Percentiles rank a stretch among this genome's conserved stretches.
Conservation (phyloP, 129 eudicot genomes). For the Oenanthe sinensis region DNA sequence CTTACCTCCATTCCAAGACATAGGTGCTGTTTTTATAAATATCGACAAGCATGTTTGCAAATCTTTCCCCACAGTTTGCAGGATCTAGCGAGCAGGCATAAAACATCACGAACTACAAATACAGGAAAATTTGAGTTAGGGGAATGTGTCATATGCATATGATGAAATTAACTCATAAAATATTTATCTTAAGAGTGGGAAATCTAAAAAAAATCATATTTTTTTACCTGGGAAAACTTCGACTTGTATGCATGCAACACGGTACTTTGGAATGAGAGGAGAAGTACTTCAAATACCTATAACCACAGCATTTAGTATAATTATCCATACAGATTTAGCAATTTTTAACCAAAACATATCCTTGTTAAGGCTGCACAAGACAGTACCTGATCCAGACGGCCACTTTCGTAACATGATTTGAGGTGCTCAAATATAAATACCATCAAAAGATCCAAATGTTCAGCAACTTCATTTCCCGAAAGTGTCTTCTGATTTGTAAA, state of each 20-base stretch:
- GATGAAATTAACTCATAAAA: not conserved
- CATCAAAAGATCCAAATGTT: conserved; percentile 70
- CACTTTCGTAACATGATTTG: conserved; percentile 35
- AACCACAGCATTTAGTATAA: conserved; percentile 4
- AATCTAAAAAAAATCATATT: not conserved
- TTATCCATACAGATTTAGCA: not conserved
- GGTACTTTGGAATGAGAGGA: conserved; percentile 77
- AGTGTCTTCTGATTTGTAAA: conserved; percentile 41
- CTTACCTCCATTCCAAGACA: conserved; percentile 63
- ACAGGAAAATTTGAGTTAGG: not conserved
- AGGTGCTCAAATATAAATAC: conserved; percentile 71
- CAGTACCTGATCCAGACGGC: conserved; percentile 59
- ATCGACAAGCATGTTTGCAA: conserved; percentile 50
- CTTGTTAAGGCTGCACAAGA: not conserved
- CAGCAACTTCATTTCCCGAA: conserved; percentile 51
- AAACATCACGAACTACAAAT: conserved; percentile 83
- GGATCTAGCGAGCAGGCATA: conserved; percentile 95
- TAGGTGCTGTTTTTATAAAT: conserved; percentile 32
- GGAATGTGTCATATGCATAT: not conserved
- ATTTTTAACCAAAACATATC: not conserved
- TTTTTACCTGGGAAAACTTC: conserved; percentile 75
- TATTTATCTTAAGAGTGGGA: not conserved
- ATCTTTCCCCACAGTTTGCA: conserved; percentile 56
- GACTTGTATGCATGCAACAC: conserved; percentile 77
- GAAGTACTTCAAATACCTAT: conserved; percentile 77